A percentile compares a stretch with the other conserved stretches of the same genome.
Conservation (phyloP, 805 yeast species). For the Candida montana region DNA sequence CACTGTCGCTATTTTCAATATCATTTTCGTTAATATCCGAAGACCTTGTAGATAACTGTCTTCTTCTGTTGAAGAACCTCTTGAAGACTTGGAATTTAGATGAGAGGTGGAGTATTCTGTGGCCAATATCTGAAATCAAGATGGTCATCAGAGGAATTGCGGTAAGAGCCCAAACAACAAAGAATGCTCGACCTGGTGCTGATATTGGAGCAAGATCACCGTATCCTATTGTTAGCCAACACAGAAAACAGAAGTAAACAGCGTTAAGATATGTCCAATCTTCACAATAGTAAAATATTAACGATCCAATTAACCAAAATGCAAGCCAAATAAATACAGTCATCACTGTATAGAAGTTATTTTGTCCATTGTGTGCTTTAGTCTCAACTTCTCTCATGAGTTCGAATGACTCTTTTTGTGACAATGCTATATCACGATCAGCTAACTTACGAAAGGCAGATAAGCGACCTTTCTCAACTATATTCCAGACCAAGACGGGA, state of each 20-base stretch:
- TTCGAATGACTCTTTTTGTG: conserved; percentile 46
- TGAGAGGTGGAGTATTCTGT: conserved; percentile 37
- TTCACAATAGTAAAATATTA: conserved; percentile 55
- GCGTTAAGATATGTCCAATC: conserved; percentile 67
- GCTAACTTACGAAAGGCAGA: conserved; percentile 23
- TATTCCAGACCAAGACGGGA: conserved; percentile 63
- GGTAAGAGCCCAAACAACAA: conserved; percentile 72
- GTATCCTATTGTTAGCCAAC: conserved; percentile 79
- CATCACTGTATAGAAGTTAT: conserved; percentile 31
- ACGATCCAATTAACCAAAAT: conserved; percentile 73
- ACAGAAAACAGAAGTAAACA: conserved; percentile 71
- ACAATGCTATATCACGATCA: conserved; percentile 20
- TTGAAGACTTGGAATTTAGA: conserved; percentile 10
- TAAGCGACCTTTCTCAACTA: conserved; percentile 47
- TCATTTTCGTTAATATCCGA: neutral
- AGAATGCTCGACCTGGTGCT: conserved; percentile 65
- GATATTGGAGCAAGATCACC: conserved; percentile 67
- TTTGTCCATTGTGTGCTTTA: conserved; percentile 35
- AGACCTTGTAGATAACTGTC: too few species aligned
- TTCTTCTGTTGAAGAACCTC: conserved; percentile 7
- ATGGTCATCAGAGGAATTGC: conserved; percentile 89
- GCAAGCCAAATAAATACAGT: conserved; percentile 41
- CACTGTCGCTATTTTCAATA: too few species aligned
- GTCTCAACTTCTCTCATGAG: conserved; percentile 48
- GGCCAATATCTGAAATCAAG: conserved; percentile 67